phyloP scores from a whole-genome alignment of 2,329 filamentous ascomycete species.

The Fusarium chaquense region DNA sequence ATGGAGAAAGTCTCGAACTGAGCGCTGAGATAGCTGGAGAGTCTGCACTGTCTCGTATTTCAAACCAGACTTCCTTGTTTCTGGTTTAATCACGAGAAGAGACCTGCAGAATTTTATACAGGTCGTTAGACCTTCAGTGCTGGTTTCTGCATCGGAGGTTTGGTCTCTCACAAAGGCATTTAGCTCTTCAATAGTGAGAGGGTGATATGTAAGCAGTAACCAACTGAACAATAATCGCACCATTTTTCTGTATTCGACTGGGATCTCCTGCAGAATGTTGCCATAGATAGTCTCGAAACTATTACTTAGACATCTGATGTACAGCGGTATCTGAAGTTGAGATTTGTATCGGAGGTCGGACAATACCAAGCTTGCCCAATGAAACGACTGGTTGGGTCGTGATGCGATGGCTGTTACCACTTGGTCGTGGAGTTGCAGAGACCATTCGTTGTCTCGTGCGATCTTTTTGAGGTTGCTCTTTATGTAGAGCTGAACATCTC shows the following conservation, averaged over 20 bases:
- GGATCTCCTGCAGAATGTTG: background rate
- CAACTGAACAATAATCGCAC: background rate
- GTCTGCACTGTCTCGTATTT: conserved; percentile 6
- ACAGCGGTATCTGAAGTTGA: background rate
- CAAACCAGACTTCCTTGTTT: background rate
- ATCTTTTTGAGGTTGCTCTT: background rate
- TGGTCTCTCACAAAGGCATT: background rate
- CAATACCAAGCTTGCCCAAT: conserved; percentile 3
- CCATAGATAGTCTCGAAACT: background rate
- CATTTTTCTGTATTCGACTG: background rate
- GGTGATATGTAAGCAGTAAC: conserved; percentile 2
- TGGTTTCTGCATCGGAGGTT: background rate
- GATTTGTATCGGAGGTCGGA: background rate
- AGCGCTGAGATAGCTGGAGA: conserved; percentile 6
- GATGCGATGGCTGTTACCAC: background rate
- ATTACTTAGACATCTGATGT: background rate
- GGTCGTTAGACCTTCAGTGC: background rate
- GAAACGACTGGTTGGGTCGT: background rate
- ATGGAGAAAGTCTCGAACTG: background rate
- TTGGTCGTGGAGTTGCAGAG: background rate
- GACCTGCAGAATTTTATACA: background rate
- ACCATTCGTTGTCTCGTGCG: background rate
- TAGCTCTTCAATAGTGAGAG: conserved; percentile 6
- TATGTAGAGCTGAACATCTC: background rate
- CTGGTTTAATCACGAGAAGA: background rate